These are phyloP conservation scores for Mortierella alpina DNA, from an alignment of 192 early-diverging fungal species.

Conservation along the genomic window DNA sequence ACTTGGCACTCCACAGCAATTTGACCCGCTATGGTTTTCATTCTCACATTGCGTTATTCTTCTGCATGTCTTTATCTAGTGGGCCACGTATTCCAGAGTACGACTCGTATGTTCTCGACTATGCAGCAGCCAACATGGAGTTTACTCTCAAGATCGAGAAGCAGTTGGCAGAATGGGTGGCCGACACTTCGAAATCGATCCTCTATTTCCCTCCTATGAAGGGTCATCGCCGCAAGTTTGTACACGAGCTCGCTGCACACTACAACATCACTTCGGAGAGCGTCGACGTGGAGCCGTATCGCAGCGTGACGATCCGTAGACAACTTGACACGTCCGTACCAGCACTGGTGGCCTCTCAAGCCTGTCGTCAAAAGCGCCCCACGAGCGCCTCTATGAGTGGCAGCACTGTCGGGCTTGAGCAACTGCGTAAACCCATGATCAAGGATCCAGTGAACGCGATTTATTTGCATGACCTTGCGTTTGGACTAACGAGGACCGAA, in stretches of 20 bases:
- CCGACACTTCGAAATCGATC: conserved; percentile 60
- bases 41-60: not conserved
- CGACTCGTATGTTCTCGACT: conserved; percentile 73
- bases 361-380: conserved; percentile 54
- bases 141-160: conserved; percentile 80
- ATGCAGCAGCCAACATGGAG: conserved; percentile 68
- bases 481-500: conserved; percentile 62
- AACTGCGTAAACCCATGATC: conserved; percentile 50
- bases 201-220: conserved; percentile 80
- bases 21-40: too few relatives aligned
- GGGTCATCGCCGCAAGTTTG: conserved; percentile 69
- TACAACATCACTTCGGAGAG: conserved; percentile 80
- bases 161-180: conserved; percentile 73
- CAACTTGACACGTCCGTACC: conserved; percentile 46
- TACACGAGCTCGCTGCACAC: conserved; percentile 77
- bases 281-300: conserved; percentile 81
- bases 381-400: conserved; percentile 10
- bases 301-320: conserved; percentile 75
- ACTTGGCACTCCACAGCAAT: not conserved
- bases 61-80: conserved; percentile 1
- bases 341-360: conserved; percentile 43
- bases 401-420: conserved; percentile 26
- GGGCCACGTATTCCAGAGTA: conserved; percentile 56
- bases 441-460: conserved; percentile 71
- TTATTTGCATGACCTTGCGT: conserved; percentile 61